phyloP scores from a whole-genome alignment of 371 early-diverging fungal genomes.

The Rhizopus arrhizus region DNA sequence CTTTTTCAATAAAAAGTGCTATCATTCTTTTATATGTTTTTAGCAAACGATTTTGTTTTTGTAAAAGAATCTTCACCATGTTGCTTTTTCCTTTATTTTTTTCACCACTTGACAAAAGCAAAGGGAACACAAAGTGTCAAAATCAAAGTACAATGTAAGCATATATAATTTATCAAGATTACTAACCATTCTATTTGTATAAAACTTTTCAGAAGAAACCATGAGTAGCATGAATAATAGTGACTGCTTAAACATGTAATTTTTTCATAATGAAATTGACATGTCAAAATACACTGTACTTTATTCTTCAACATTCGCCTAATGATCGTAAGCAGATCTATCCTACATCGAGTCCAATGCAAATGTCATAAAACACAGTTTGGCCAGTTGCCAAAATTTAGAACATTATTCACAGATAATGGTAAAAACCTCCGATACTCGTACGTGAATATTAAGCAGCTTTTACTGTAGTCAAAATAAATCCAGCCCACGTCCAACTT shows the following conservation, averaged over 20 bases:
- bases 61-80: too few relatives aligned
- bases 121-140: too few relatives aligned
- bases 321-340: conserved; percentile 9
- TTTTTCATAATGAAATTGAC: neutral
- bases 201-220: conserved; percentile 2
- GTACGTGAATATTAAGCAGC: neutral
- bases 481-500: conserved; percentile 59
- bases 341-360: conserved; percentile 1
- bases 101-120: too few relatives aligned
- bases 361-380: neutral
- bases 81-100: too few relatives aligned
- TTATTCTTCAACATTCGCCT: too few relatives aligned
- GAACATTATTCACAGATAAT: neutral
- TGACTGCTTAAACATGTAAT: conserved; percentile 1
- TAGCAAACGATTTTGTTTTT: too few relatives aligned
- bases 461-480: conserved; percentile 31
- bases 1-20: too few relatives aligned
- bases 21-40: too few relatives aligned
- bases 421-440: neutral
- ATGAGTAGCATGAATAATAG: neutral
- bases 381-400: neutral
- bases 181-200: too few relatives aligned
- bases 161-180: too few relatives aligned
- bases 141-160: too few relatives aligned
- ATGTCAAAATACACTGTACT: neutral